Evolutionary conservation across 306 rosid genomes (phyloP).

Genomic region (Glycine tomentella): DNA sequence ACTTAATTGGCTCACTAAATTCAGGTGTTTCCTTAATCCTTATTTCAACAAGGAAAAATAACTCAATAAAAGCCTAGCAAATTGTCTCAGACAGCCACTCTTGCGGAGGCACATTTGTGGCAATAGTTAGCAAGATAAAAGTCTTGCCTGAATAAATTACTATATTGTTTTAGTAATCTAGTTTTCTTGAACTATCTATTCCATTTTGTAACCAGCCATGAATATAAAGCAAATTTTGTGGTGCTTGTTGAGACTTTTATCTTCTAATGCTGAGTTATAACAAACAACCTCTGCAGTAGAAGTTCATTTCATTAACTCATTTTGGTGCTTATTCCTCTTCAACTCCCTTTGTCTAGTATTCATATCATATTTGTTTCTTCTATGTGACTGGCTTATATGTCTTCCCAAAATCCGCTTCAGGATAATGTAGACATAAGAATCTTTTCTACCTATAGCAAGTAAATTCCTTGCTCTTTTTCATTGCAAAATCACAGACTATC

Average conservation of each 20-base stretch:
- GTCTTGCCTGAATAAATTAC: not conserved
- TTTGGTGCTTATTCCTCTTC: not conserved
- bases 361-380: not conserved
- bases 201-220: not conserved
- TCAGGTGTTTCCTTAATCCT: not conserved
- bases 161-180: not conserved
- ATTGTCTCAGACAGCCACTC: not conserved
- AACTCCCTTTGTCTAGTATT: constrained; percentile 1
- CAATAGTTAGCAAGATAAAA: constrained; percentile 9
- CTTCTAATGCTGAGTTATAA: not conserved
- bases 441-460: not conserved
- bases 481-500: not conserved
- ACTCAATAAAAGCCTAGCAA: constrained; percentile 1
- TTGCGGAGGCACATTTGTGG: not conserved
- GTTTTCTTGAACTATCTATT: constrained; percentile 1
- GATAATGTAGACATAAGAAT: not conserved
- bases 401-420: not conserved
- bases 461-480: constrained; percentile 3
- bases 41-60: not conserved
- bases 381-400: not conserved
- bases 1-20: not conserved
- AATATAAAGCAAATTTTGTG: not conserved
- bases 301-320: not conserved
- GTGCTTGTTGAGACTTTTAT: not conserved
- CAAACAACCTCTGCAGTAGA: not conserved